phyloP scores from a whole-genome alignment of 202 grass and related monocot species.

The Dendrocalamus latiflorus region DNA sequence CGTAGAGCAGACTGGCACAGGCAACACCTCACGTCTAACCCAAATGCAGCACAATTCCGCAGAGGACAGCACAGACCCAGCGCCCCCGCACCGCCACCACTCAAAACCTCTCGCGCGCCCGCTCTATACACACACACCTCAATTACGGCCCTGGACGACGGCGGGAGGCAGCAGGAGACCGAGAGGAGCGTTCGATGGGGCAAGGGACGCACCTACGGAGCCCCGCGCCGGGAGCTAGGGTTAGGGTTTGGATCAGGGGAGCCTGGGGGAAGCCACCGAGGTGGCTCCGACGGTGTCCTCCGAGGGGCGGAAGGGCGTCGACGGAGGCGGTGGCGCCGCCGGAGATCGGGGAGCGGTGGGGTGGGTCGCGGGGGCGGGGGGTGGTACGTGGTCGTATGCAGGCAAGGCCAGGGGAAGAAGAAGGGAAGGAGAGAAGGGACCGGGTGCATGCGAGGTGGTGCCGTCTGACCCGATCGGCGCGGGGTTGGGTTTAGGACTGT shows the following conservation, averaged over 20 bases:
- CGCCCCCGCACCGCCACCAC: background rate
- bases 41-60: constrained; percentile 39
- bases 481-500: background rate
- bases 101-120: constrained; percentile 1
- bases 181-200: background rate
- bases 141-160: constrained; percentile 8
- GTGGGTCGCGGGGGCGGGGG: background rate
- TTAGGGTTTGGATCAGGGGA: constrained; percentile 39
- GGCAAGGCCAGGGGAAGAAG: constrained; percentile 18
- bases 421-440: background rate
- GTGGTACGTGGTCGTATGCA: constrained; percentile 32
- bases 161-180: background rate
- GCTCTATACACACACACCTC: background rate
- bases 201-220: constrained; percentile 18
- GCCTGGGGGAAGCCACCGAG: background rate
- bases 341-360: constrained; percentile 26
- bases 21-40: background rate
- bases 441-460: constrained; percentile 20
- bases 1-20: background rate
- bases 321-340: background rate
- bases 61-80: background rate
- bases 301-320: background rate
- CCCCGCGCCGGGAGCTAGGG: constrained; percentile 37
- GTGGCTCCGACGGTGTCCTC: background rate
- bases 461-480: constrained; percentile 25